Conservation (phyloP, 306 rosid species). For the Cucurbita maxima region DNA sequence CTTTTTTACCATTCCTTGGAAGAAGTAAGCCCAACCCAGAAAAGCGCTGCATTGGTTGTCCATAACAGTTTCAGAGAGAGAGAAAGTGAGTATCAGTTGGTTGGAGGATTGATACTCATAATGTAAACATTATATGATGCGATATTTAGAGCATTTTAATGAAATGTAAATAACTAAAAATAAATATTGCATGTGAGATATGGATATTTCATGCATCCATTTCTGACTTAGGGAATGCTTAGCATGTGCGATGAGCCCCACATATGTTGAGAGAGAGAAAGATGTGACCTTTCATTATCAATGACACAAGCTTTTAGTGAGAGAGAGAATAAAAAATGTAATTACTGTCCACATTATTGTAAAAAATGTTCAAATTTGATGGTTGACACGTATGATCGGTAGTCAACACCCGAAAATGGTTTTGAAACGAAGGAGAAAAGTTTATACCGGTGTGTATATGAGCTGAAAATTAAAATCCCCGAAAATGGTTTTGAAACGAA, state of each 20-base stretch:
- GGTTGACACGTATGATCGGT: too few relatives aligned
- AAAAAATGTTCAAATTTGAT: too few relatives aligned
- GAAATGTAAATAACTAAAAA: not conserved
- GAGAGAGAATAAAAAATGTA: too few relatives aligned
- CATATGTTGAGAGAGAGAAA: not conserved
- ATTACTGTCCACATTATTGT: too few relatives aligned
- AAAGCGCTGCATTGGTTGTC: slow-evolving; percentile 36
- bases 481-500: too few relatives aligned
- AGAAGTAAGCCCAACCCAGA: slow-evolving; percentile 3
- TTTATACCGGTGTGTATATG: too few relatives aligned
- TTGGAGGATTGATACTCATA: not conserved
- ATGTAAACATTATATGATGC: not conserved
- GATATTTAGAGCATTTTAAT: too few relatives aligned
- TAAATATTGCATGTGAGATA: not conserved
- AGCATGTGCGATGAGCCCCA: not conserved
- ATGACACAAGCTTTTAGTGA: not conserved
- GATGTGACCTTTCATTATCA: not conserved
- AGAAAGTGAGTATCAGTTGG: not conserved
- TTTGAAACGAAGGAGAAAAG: too few relatives aligned
- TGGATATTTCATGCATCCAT: too few relatives aligned
- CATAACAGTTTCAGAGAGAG: slow-evolving; percentile 25
- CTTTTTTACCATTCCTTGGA: slow-evolving; percentile 2
- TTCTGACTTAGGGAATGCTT: too few relatives aligned
- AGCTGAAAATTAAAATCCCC: too few relatives aligned
- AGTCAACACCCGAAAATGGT: too few relatives aligned